phyloP scores from a whole-genome alignment of 495 filamentous ascomycete genomes.

The Lophium mytilinum region DNA sequence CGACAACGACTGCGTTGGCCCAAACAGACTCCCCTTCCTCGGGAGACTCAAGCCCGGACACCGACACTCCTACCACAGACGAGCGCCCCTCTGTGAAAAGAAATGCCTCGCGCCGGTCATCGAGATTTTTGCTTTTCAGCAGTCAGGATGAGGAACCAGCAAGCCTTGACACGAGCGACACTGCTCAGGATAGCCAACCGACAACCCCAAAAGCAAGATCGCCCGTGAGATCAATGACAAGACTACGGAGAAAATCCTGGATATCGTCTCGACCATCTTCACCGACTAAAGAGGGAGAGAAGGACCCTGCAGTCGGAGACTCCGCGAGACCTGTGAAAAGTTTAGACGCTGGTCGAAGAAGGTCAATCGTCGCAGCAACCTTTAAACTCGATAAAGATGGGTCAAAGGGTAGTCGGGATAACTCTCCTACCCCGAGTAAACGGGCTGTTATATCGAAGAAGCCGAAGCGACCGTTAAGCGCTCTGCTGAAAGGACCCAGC shows the following conservation, averaged over 20 bases:
- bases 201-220: conserved; percentile 5
- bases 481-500: conserved; percentile 15
- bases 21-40: conserved; percentile 11
- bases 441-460: conserved; percentile 15
- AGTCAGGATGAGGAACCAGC: conserved; percentile 13
- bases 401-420: conserved; percentile 3
- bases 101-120: conserved; percentile 19
- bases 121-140: conserved; percentile 22
- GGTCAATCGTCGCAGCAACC: conserved; percentile 1
- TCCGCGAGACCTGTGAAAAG: neutral
- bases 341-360: conserved; percentile 7
- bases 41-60: conserved; percentile 17
- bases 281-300: conserved; percentile 6
- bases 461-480: conserved; percentile 19
- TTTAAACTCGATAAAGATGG: conserved; percentile 12
- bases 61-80: conserved; percentile 7
- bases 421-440: neutral
- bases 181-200: too few species aligned
- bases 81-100: conserved; percentile 13
- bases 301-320: conserved; percentile 1
- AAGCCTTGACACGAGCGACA: too few species aligned
- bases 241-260: conserved; percentile 24
- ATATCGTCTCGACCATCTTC: conserved; percentile 20
- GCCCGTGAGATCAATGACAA: conserved; percentile 15
- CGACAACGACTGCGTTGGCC: neutral